Base-by-base conservation (phyloP, 2,329 filamentous ascomycete genomes). In the Diatrype stigma region DNA sequence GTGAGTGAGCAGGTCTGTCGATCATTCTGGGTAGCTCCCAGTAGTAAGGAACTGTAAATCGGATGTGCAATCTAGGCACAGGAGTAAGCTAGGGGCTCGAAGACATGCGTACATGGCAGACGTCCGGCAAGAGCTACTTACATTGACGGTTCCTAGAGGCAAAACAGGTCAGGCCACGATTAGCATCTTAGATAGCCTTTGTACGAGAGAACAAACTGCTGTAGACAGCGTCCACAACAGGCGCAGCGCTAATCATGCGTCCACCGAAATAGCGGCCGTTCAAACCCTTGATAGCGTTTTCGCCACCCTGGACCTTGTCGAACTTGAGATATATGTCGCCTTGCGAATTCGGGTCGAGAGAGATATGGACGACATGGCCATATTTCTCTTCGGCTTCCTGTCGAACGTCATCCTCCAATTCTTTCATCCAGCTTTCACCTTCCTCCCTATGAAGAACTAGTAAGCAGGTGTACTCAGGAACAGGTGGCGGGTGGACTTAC, bases 301-400 rank as follows among this genome's bases (percentile, higher is more conserved):
- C 90, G 68, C 93, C 93, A 63, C 93, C 93, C 70, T 92, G 85
- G 56, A 97, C 89, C 66, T 90, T 88, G 73, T 96, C 91, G 75
- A 99, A 99, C 73, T 99, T 99, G 70, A 99, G 85, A 73, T 96
- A 99, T 63, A 99, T 93, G 69, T 99, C 94, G 73, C 94, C 94
- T 71, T 89, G 84, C 45, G 91, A 94, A 74, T 96, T 95, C 60
- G 89, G 85, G 77, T 97, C 93, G 73, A 96, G 82, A 63, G 91
- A 84, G 73, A 97, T 95, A 83, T 99, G 94, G 70, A 97, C 91
- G 65, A 99, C 93, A 64, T 93, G 89, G 66, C 94, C 94, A 78
- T 97, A 99, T 79, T 94, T 96, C 63, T 85, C 81, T 75, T 96
- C 89, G 69, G 93, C 96, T 78, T 99, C 94, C 65, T 84, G 80